Percentiles rank a stretch among this genome's conserved stretches.
phyloP scores from a whole-genome alignment of 139 green algal genomes.

The Chlorella sp. region DNA sequence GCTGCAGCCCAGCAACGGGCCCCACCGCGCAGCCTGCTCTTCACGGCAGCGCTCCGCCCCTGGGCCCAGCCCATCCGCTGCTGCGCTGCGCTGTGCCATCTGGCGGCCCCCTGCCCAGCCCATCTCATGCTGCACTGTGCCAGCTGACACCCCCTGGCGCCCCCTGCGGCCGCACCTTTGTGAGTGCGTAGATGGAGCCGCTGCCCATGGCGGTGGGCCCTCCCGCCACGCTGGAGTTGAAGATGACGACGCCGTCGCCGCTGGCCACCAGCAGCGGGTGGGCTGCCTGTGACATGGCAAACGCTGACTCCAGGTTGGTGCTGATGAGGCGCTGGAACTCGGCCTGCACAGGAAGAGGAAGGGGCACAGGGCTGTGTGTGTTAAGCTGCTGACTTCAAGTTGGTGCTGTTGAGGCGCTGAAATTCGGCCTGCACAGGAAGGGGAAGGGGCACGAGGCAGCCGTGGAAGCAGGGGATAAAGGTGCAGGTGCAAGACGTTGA shows the following conservation, averaged over 20 bases:
- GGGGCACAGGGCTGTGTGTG: too few relatives aligned
- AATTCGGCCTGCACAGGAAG: too few relatives aligned
- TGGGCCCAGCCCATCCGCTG: too few relatives aligned
- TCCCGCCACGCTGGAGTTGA: conserved; percentile 89
- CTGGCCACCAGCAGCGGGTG: conserved; percentile 61
- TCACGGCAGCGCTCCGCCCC: too few relatives aligned
- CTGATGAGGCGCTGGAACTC: conserved; percentile 78
- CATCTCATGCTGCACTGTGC: neutral
- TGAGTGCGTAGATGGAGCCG: conserved; percentile 10
- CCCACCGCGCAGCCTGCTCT: too few relatives aligned
- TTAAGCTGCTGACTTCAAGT: neutral
- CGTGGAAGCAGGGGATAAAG: neutral
- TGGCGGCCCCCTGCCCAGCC: too few relatives aligned
- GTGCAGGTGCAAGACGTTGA: neutral
- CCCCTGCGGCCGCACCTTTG: conserved; percentile 4
- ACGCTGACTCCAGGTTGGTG: conserved; percentile 87
- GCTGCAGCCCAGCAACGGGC: too few relatives aligned
- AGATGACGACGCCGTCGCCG: conserved; percentile 65
- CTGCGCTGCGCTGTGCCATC: neutral
- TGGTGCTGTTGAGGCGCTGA: neutral
- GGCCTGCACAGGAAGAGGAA: conserved; percentile 19
- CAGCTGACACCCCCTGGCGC: neutral
- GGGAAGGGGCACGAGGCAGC: neutral
- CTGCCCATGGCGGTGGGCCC: conserved; percentile 77
- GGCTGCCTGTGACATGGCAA: conserved; percentile 71